Base-by-base conservation (phyloP, 192 early-diverging fungal genomes). In the Linnemannia schmuckeri region DNA sequence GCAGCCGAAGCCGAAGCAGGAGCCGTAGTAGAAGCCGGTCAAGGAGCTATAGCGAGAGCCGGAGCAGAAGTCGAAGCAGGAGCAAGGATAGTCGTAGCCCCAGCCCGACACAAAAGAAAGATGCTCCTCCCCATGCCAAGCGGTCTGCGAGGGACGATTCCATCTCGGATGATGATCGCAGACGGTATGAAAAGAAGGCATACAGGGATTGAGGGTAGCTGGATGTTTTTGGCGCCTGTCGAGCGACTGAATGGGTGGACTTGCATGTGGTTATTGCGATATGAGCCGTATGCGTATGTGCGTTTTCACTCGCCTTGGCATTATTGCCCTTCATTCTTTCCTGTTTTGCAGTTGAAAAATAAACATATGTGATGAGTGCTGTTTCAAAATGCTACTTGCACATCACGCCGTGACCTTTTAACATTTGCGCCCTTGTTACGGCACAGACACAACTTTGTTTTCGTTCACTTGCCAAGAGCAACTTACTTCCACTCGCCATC, bases 1-100 rank as follows among this genome's bases (percentile, higher is more conserved):
- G 77, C 22, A 82, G 83, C 41, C 74, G n/a, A n/a, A n/a, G n/a
- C n/a, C n/a, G 88, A 37, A 44, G 72, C 57, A 27, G 80, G 0
- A 85, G 78, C 71, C 76, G 72, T 12, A 80, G 79, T 71, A 44
- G 63, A 18, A 74, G 76, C 40, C 35, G 66, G 9, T 72, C 74
- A 70, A 76, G 57, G 63, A 77, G 77, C 33, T 30, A 68, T 38
- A 78, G 77, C 77, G 30, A 69, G 22, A 78, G 76, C 66, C 61
- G 24, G 18, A 78, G 76, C 63, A 41, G 61, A 70, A 42, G 66
- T 30, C n/a, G 52, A 30, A 38, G 33, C 74, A 27, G 52, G 24
- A 75, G 35, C 46, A 61, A 55, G 30, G 38, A 57, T 10, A 81
- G 80, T 24, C 38, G 17, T 49, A 75, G 73, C 42, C 74, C 74